A percentile compares a stretch with the other conserved stretches of the same genome.
Conservation (phyloP, 192 early-diverging fungal genomes). For the Spizellomyces punctatus region DNA sequence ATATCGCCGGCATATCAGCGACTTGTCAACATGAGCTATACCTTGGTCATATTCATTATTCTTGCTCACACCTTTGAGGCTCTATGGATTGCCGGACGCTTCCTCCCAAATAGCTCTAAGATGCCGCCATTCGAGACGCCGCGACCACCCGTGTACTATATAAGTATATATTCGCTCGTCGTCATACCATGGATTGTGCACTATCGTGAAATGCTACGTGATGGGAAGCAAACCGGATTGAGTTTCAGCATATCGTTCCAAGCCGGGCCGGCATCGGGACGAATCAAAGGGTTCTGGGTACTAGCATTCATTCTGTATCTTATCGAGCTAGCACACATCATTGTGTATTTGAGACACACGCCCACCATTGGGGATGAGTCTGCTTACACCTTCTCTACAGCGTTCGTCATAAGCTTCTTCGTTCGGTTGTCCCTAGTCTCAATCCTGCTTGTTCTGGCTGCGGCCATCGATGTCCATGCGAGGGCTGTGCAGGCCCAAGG, state of each 20-base stretch:
- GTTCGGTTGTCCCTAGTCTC: constrained; percentile 44
- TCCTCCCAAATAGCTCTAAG: constrained; percentile 3
- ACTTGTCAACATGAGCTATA: background rate
- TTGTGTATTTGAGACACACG: background rate
- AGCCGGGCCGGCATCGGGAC: background rate
- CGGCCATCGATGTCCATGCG: background rate
- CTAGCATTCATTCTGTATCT: constrained; percentile 45
- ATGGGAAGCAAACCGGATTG: constrained; percentile 17
- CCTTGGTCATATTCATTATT: background rate
- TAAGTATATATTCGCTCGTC: background rate
- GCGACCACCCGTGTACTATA: background rate
- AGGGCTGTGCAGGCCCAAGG: background rate
- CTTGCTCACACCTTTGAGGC: constrained; percentile 2
- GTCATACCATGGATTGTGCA: constrained; percentile 53
- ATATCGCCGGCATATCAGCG: background rate
- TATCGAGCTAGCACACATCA: constrained; percentile 45
- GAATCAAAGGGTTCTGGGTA: constrained; percentile 46
- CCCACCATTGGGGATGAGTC: background rate
- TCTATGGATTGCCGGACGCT: background rate
- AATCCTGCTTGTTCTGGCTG: constrained; percentile 26
- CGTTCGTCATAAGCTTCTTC: constrained; percentile 41
- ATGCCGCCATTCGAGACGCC: constrained; percentile 4
- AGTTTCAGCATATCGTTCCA: background rate
- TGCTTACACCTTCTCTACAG: constrained; percentile 37
- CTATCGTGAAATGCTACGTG: constrained; percentile 47